A percentile compares a stretch with the other conserved stretches of the same genome.
Conservation (phyloP, 139 green algal species). For the Chlorella sp. region DNA sequence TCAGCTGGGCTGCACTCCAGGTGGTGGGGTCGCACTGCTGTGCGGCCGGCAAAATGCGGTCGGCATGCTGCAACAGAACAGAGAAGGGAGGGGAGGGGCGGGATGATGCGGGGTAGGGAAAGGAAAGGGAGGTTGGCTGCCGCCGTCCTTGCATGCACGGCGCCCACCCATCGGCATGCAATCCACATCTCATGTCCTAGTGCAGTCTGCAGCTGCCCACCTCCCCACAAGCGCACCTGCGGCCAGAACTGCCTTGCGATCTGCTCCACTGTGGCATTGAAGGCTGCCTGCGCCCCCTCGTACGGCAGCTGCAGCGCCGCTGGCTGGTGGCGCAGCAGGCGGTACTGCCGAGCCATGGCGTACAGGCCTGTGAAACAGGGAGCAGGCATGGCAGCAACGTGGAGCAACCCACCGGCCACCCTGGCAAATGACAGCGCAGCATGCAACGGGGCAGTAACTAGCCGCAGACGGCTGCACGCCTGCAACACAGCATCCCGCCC, state of each 20-base stretch:
- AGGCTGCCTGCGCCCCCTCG: slow-evolving; percentile 1
- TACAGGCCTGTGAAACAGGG: slow-evolving; percentile 32
- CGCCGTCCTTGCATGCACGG: too few relatives aligned
- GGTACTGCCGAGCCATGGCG: slow-evolving; percentile 31
- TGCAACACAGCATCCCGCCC: too few relatives aligned
- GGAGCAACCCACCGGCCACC: too few relatives aligned
- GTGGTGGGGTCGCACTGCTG: slow-evolving; percentile 12
- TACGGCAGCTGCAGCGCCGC: slow-evolving; percentile 19
- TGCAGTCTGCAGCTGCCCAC: not conserved
- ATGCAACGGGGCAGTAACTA: too few relatives aligned
- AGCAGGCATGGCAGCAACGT: too few relatives aligned
- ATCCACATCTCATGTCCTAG: too few relatives aligned
- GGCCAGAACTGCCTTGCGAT: slow-evolving; percentile 1
- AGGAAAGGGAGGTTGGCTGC: too few relatives aligned
- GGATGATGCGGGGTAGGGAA: too few relatives aligned
- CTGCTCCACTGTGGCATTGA: not conserved
- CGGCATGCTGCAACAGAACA: not conserved
- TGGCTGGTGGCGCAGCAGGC: slow-evolving; percentile 15
- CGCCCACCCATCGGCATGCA: too few relatives aligned
- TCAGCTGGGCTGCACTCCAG: not conserved
- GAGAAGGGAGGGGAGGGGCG: too few relatives aligned
- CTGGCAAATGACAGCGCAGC: too few relatives aligned
- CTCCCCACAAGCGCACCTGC: not conserved
- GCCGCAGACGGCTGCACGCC: too few relatives aligned
- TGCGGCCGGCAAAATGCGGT: not conserved